Base-by-base conservation (phyloP, 2,329 filamentous ascomycete species). In the Botrytis porri region DNA sequence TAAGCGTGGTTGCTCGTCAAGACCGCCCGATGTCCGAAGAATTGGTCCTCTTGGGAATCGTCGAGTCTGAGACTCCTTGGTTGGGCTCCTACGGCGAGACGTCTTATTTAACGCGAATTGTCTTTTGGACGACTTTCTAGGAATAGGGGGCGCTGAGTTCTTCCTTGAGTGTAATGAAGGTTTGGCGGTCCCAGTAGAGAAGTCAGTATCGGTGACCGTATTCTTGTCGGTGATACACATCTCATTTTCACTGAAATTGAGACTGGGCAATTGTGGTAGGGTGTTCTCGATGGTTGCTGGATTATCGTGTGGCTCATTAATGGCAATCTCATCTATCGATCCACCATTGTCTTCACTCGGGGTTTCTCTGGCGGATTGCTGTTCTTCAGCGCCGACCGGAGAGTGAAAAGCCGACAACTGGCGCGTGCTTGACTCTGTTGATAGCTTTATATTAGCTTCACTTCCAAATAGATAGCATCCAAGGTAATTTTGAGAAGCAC, bases 101-200 rank as follows among this genome's bases (percentile, higher is more conserved):
- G 64, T 25, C 69, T 73, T 76, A 3, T 70, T 61, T 16, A 73
- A 59, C 20, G 48, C 63, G 10, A 74, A 74, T 51, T 51, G 75
- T 69, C 77, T 73, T 64, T 76, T 79, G 3, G 77, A 78, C 25
- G 77, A 78, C 67, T 72, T 76, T 7, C 75, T 76, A 20, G 77
- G 77, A 16, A 78, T 77, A 18, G 73, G 37, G 66, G 77, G 77
- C 18, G 72, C 73, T 8, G 76, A 75, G 18, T 57, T 63, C 60
- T 77, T 75, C 48, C 76, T 71, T 29, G n/a, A 16, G 39, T 77
- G 75, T 25, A 61, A 71, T 66, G 59, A 35, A 18, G 48, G 7
- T 35, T 29, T 73, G 59, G 29, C 51, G 3, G 54, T 54, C 32
- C 32, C 51, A 8, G 25, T 12, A 35, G 41, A 41, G 14, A 18